These are phyloP conservation scores for Ulmus americana DNA, from an alignment of 331 rosid species.

Conservation along the genomic window DNA sequence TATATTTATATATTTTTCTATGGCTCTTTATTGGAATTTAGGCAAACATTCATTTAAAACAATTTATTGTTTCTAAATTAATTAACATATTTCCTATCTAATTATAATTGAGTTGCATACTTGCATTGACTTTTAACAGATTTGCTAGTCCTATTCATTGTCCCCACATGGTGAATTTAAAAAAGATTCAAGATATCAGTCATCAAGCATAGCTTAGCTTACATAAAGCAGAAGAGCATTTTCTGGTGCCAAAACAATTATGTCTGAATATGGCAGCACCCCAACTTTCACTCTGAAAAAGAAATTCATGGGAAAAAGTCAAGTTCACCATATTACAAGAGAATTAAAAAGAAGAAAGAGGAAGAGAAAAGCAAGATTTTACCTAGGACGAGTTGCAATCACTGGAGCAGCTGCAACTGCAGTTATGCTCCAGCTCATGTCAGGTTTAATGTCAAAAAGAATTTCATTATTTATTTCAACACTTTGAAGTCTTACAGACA, in stretches of 20 bases:
- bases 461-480: conserved; percentile 82
- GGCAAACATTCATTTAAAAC: too few species aligned
- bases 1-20: too few species aligned
- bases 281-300: conserved; percentile 68
- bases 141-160: neutral
- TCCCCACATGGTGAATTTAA: neutral
- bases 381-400: conserved; percentile 81
- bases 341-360: conserved; percentile 7
- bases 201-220: conserved; percentile 37
- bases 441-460: conserved; percentile 76
- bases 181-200: conserved; percentile 15
- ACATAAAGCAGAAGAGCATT: conserved; percentile 79
- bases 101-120: neutral
- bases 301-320: conserved; percentile 21
- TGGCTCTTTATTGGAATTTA: too few species aligned
- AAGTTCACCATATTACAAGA: conserved; percentile 14
- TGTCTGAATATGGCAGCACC: conserved; percentile 64
- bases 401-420: conserved; percentile 87
- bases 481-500: conserved; percentile 74
- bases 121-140: neutral
- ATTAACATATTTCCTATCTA: neutral
- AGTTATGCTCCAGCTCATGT: conserved; percentile 92
- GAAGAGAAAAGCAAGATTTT: conserved; percentile 10
- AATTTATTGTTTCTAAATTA: neutral
- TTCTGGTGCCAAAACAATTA: conserved; percentile 79